Evolutionary conservation across 768 basidiomycete species (phyloP), one percentile per base, ranked within the genome.

Genomic region (Dacryopinax primogenitus): DNA sequence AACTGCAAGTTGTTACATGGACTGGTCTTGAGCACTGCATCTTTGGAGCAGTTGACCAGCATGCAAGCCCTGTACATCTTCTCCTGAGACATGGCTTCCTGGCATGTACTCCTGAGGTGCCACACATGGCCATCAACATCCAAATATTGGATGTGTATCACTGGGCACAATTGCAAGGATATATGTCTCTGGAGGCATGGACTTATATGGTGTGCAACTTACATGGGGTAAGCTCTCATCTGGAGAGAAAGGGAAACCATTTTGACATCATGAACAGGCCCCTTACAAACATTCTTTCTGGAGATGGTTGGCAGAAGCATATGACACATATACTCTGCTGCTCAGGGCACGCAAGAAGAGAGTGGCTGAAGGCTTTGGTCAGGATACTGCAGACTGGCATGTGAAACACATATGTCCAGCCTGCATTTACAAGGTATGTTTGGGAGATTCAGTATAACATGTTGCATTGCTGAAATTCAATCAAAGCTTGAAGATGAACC

Each of bases 351-450:
- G 26, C 3, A 30, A 58, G 11, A 15, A 58, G 13, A 6, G 32
- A 9, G 26, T 58, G 13, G 15, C 12, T 2, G 21, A 4, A 2
- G 51, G 26, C 13, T 30, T 58, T 3, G 13, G 26, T 30, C 51
- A 21, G 4, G 51, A 58, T 58, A 21, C 4, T 28, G 26, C 51
- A 3, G 51, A 58, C 9, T 58, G 51, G 51, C 51, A 30, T 28
- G 51, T 58, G 51, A 58, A 58, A 21, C 51, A 58, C 30, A 58
- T 23, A 9, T 58, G 51, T 32, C 51, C 51, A 28, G 51, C 51
- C 6, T 58, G 51, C 51, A 32, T 13, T 15, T 58, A 28, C 51
- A 58, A 58, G 51, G 51, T 58, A 30, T 3, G 11, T 7, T 58
- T 30, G 26, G 6, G 51, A 26, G 13, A 15, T 13, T 28, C 51